Conservation (phyloP, 1,284 basidiomycete species). For the Moniliophthora roreri region DNA sequence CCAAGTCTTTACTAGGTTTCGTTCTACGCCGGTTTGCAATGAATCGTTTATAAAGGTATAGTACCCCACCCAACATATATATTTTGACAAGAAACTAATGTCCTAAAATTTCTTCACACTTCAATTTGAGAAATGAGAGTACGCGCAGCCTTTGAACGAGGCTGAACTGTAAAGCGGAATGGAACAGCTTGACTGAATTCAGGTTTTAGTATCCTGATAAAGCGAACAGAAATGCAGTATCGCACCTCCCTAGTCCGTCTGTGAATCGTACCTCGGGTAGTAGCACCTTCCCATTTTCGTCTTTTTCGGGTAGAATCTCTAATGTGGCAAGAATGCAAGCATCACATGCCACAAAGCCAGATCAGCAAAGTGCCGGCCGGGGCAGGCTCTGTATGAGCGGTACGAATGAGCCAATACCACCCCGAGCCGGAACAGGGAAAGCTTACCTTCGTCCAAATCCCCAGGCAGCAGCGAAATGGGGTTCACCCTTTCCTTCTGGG, state of each 20-base stretch:
- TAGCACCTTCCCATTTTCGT: slow-evolving; percentile 9
- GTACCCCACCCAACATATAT: too few relatives aligned
- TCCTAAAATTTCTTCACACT: too few relatives aligned
- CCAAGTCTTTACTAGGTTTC: too few relatives aligned
- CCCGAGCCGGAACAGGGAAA: not conserved
- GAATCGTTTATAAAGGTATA: too few relatives aligned
- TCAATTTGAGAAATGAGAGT: slow-evolving; percentile 15
- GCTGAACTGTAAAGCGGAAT: slow-evolving; percentile 12
- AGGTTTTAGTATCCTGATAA: not conserved
- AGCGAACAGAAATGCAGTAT: not conserved
- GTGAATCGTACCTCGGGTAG: slow-evolving; percentile 12
- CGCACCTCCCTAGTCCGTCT: slow-evolving; percentile 18
- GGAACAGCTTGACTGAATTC: slow-evolving; percentile 15
- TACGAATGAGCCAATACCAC: not conserved
- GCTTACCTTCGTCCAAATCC: slow-evolving; percentile 8
- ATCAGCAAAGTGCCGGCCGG: slow-evolving; percentile 19
- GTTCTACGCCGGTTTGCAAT: too few relatives aligned
- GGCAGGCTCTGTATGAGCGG: slow-evolving; percentile 13
- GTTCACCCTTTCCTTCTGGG: not conserved
- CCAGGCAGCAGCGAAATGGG: slow-evolving; percentile 15
- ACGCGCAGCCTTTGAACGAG: slow-evolving; percentile 11
- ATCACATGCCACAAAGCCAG: slow-evolving; percentile 19
- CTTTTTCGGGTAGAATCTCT: slow-evolving; percentile 9
- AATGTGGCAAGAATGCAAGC: slow-evolving; percentile 17
- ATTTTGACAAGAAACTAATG: too few relatives aligned